Evolutionary conservation across 116 monocot genomes (phyloP), one percentile per base, ranked within the genome.

Genomic region (Phalaenopsis hybrid): DNA sequence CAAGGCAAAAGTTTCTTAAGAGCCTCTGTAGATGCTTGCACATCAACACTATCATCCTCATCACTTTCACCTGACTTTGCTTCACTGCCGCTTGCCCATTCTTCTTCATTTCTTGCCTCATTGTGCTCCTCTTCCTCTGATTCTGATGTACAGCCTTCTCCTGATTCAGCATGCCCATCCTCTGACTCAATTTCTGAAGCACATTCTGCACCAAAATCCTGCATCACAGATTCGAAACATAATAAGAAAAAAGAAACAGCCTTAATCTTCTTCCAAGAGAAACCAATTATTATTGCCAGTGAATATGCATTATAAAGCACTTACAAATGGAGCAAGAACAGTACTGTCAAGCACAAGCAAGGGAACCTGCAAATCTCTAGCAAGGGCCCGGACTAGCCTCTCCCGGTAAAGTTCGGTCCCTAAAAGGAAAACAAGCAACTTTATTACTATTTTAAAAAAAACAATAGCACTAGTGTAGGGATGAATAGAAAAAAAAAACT

Each of bases 321-420:
- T 91, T 90, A 97, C 97, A 88, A 90, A 82, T 85, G 96, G 84
- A 78, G 93, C 89, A 21, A 91, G 89, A 75, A 90, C 84, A 86
- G 85, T 89, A 84, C 92, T 90, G 81, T 97, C 94, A 51, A 97
- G 89, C 52, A 93, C 86, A 86, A 97, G 65, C 58, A 97, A 58
- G 5, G 94, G 91, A 41, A 94, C 93, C 65, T 90, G 87, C 76
- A 97, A 86, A 75, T 93, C 94, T 76, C 78, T 86, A 67, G 94
- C 92, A 79, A 97, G 87, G 44, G 94, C 94, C 85, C 82, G 88
- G 59, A 94, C 89, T 68, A 93, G 76, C 82, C 97, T 91, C 77
- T 97, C 97, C 46, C 90, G 78, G 65, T 90, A 94, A 25, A 97
- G 93, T 80, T 97, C 97, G 79, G 90, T 94, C 88, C 97, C 97